A percentile compares a stretch with the other conserved stretches of the same genome.
phyloP scores from a whole-genome alignment of 305 asterid genomes.

The Solanum hybrid region DNA sequence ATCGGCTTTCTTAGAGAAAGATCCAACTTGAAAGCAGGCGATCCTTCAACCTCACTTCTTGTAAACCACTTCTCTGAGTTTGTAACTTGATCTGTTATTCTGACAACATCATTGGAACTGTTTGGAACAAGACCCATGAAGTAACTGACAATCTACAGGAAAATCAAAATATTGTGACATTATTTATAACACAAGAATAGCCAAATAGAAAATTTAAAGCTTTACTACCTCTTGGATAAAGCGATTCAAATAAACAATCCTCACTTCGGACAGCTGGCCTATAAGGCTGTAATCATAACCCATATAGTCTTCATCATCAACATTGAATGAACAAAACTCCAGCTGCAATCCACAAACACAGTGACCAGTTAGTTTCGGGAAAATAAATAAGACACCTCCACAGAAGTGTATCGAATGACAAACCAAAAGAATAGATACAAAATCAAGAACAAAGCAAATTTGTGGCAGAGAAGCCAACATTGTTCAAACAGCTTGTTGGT shows the following conservation, averaged over 20 bases:
- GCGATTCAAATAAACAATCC: constrained; percentile 81
- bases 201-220: constrained; percentile 1
- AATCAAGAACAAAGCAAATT: not conserved
- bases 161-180: constrained; percentile 7
- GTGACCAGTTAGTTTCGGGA: not conserved
- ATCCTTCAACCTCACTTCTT: constrained; percentile 78
- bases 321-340: constrained; percentile 68
- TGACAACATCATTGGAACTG: constrained; percentile 56
- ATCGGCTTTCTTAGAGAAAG: constrained; percentile 83
- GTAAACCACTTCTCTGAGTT: constrained; percentile 69
- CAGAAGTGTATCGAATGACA: not conserved
- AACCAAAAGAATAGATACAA: not conserved
- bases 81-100: constrained; percentile 69
- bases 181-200: not conserved
- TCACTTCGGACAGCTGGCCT: constrained; percentile 94
- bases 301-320: constrained; percentile 83
- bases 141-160: constrained; percentile 65
- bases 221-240: constrained; percentile 78
- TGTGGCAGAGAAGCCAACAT: not conserved
- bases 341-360: constrained; percentile 38
- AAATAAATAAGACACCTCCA: not conserved
- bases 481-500: not conserved
- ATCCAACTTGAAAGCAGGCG: constrained; percentile 83
- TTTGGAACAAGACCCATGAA: constrained; percentile 91
- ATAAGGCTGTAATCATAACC: constrained; percentile 83